Evolutionary conservation across 2,329 filamentous ascomycete species (phyloP), one percentile per base, ranked within the genome.

Genomic region (Zasmidium angulare): DNA sequence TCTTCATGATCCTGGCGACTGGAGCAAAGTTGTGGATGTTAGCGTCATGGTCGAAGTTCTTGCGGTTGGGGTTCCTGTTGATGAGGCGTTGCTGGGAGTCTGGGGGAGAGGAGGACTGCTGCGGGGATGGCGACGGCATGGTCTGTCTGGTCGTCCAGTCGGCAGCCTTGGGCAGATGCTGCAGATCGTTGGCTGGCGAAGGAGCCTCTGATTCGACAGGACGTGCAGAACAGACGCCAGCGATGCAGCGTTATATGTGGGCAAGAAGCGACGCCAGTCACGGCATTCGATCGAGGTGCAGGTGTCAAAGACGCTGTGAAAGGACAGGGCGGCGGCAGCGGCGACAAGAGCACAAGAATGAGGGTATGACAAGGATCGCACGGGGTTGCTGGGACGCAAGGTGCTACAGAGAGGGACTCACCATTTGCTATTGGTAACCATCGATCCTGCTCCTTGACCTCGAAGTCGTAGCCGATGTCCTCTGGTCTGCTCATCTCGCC

Each of bases 341-440:
- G 14, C 50, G 58, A 57, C 59, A 60, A 66, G 62, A 56, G 69
- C 64, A 72, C 70, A 72, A 69, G 57, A 60, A 55, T 61, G 56
- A 59, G 62, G 62, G 55, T 51, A 59, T 58, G 54, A 68, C 66
- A 65, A 67, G 66, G 68, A 63, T 63, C 56, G 58, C 59, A 63
- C 60, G 56, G 61, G 58, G 21, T 43, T 61, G 56, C 61, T 60
- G 63, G 59, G 62, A 67, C 62, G 65, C 66, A 67, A 68, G 65
- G 66, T 61, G 64, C 62, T 62, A 60, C 61, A 62, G 51, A 62
- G 58, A 51, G 58, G 48, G 26, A 95, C 95, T 86, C 86, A 99
- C 95, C 95, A 92, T 99, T 99, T 81, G 95, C 95, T 86, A 99
- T 99, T 77, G 95, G 95, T 77, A 99, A 86, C 95, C 95, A 99